These are phyloP conservation scores for Flaveria trinervia DNA, from an alignment of 129 eudicot genomes.

Conservation along the genomic window DNA sequence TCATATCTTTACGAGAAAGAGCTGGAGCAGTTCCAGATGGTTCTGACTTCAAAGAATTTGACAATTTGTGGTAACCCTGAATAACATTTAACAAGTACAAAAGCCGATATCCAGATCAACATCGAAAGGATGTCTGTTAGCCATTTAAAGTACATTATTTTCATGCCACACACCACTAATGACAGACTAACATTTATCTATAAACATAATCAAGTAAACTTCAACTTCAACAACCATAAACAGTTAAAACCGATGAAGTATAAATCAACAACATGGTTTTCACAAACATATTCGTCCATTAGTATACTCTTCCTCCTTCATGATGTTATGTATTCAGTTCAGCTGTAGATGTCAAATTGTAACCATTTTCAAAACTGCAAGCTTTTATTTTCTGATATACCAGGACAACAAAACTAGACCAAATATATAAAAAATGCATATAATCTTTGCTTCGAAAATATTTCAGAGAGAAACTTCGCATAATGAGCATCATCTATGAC, in stretches of 20 bases:
- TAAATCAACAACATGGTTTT: constrained; percentile 9
- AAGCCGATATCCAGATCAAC: constrained; percentile 7
- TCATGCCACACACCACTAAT: not conserved
- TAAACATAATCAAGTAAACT: constrained; percentile 1
- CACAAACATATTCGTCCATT: not conserved
- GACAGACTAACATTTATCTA: not conserved
- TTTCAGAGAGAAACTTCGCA: not conserved
- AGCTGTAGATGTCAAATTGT: constrained; percentile 6
- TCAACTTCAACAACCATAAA: constrained; percentile 17
- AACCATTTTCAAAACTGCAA: constrained; percentile 5
- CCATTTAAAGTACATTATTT: not conserved
- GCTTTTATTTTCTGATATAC: not conserved
- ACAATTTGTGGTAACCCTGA: constrained; percentile 51
- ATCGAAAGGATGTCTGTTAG: not conserved
- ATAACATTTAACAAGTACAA: constrained; percentile 2
- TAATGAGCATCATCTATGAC: not conserved
- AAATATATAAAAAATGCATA: constrained; percentile 14
- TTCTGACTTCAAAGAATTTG: constrained; percentile 40
- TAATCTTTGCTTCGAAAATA: not conserved
- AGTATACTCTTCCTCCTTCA: too few species aligned
- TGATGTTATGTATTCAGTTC: too few species aligned
- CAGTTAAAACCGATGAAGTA: not conserved
- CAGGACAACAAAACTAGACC: not conserved
- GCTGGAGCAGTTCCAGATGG: constrained; percentile 35
- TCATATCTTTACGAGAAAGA: constrained; percentile 43